Evolutionary conservation across 495 filamentous ascomycete genomes (phyloP).

Genomic region (Neurospora sp.): DNA sequence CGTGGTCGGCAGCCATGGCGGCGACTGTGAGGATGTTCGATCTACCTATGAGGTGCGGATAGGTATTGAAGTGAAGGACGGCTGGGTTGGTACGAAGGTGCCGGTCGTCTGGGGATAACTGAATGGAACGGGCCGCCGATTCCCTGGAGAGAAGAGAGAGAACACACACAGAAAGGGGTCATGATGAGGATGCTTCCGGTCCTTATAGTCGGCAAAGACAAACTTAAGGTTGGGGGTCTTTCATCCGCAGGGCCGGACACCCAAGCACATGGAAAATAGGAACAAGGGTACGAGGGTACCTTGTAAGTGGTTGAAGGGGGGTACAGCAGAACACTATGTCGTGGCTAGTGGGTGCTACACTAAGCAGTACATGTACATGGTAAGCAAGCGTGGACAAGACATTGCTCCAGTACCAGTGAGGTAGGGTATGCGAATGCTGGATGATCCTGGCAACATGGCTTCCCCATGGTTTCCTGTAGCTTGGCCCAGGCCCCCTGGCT

Average conservation of each 20-base stretch:
- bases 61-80: background rate
- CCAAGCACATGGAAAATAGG: background rate
- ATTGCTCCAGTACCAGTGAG: background rate
- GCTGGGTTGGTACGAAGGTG: background rate
- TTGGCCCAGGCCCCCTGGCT: background rate
- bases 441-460: background rate
- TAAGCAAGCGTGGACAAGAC: background rate
- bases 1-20: conserved; percentile 18
- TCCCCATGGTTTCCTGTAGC: background rate
- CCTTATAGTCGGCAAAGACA: background rate
- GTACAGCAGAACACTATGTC: background rate
- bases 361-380: background rate
- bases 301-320: background rate
- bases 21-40: background rate
- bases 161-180: background rate
- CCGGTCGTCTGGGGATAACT: background rate
- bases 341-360: background rate
- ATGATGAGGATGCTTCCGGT: background rate
- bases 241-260: background rate
- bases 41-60: background rate
- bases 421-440: background rate
- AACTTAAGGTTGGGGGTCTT: background rate
- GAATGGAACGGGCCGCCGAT: background rate
- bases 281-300: background rate
- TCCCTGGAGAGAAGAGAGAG: background rate